Evolutionary conservation across 2,329 filamentous ascomycete species (phyloP).

Genomic region (Pestalotiopsis sp.): DNA sequence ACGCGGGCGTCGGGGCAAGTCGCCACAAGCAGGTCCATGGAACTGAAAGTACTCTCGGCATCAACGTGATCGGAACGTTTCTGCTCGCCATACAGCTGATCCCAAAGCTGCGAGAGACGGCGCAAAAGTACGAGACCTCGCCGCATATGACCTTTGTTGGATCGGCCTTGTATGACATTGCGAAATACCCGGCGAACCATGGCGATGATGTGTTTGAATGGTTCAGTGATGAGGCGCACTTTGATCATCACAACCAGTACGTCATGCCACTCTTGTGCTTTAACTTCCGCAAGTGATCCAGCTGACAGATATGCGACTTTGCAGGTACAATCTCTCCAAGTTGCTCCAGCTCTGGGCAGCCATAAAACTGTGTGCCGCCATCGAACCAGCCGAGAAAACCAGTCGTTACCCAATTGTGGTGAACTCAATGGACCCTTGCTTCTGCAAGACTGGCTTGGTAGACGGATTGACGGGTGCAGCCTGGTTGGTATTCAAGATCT

Average conservation of each 20-base stretch:
- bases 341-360: constrained; percentile 18
- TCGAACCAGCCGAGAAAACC: constrained; percentile 11
- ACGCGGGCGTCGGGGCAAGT: constrained; percentile 42
- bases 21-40: constrained; percentile 42
- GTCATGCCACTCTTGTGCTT: background rate
- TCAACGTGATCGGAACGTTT: constrained; percentile 34
- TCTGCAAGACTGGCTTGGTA: constrained; percentile 23
- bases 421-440: constrained; percentile 25
- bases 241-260: constrained; percentile 18
- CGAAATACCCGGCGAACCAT: constrained; percentile 23
- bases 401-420: constrained; percentile 21
- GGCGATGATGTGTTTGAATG: constrained; percentile 23
- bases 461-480: constrained; percentile 11
- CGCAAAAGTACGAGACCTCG: constrained; percentile 4
- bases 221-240: constrained; percentile 19
- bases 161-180: constrained; percentile 22
- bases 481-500: constrained; percentile 15
- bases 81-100: constrained; percentile 32
- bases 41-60: constrained; percentile 50
- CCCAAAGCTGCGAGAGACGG: constrained; percentile 31
- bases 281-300: background rate
- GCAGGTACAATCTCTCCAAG: constrained; percentile 24
- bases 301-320: background rate
- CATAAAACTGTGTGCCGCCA: constrained; percentile 15
- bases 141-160: constrained; percentile 21